Evolutionary conservation across 345 rosid genomes (phyloP), one percentile per base, ranked within the genome.

Genomic region (Litchi chinensis): DNA sequence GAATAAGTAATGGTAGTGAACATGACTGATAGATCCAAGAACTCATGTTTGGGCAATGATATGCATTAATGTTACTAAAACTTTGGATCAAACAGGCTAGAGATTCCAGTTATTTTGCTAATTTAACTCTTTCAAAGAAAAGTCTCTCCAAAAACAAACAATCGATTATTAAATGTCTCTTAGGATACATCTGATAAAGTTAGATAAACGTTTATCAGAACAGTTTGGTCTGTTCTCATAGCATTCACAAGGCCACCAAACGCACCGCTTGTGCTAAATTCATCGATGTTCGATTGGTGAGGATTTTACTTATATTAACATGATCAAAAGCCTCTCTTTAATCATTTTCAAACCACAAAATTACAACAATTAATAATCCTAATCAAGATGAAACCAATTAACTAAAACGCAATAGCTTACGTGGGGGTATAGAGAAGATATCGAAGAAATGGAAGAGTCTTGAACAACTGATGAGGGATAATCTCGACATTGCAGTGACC

Each of bases 401-500:
- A 13, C 57, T 3, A 3, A 8, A 52, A 26, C 15, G 12, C 37
- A 16, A 5, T 57, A 37, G 80, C 95, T 90, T 86, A 94, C 98
- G 97, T 88, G 64, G 98, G 93, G n/a, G 98, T 97, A 70, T 90
- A 92, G 79, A 97, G 56, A 70, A 94, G 83, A 79, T 93, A 93
- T 85, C 87, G 84, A 19, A 92, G 82, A 84, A 91, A 76, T 3
- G 98, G 96, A n/a, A 93, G 78, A 37, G 37, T 69, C 75, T 87
- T 79, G 24, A 94, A 92, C 37, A 90, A 70, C 76, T 81, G 82
- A 73, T 92, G 79, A 7, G 99, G 88, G 78, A 93, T 83, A 81
- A 94, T 68, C 73, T 93, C 99, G 48, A 92, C 90, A 83, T 97
- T 97, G 76, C 86, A 89, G 75, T 97, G 97, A 10, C 97, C 98